Evolutionary conservation across 1,139 yeast species (phyloP).

Genomic region (Pichia sp.): DNA sequence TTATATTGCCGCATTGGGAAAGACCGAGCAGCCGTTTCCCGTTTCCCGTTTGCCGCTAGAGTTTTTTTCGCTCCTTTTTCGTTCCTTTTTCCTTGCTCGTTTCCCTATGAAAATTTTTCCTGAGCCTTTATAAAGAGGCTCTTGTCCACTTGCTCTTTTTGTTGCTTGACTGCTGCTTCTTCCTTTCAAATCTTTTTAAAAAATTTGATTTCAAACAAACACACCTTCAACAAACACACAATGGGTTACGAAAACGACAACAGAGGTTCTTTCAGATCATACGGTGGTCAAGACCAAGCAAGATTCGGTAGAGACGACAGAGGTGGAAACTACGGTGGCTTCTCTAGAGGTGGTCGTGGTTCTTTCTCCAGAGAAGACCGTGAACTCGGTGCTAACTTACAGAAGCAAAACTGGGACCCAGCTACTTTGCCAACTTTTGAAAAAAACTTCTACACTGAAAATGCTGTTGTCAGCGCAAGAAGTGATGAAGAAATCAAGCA

Average conservation of each 20-base stretch:
- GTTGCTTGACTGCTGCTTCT: neutral
- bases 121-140: too few relatives aligned
- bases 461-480: constrained; percentile 69
- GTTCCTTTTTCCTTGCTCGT: too few relatives aligned
- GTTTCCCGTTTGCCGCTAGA: too few relatives aligned
- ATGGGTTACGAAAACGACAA: constrained; percentile 32
- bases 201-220: neutral
- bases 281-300: constrained; percentile 36
- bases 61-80: too few relatives aligned
- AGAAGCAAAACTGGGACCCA: constrained; percentile 75
- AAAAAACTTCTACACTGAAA: constrained; percentile 89
- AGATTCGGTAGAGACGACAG: constrained; percentile 31
- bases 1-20: too few relatives aligned
- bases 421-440: constrained; percentile 80
- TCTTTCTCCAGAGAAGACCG: constrained; percentile 36
- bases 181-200: neutral
- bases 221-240: neutral
- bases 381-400: constrained; percentile 50
- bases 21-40: too few relatives aligned
- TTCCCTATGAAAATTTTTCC: too few relatives aligned
- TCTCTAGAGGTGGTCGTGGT: constrained; percentile 17
- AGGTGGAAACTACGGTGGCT: constrained; percentile 18
- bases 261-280: constrained; percentile 25
- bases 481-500: constrained; percentile 60
- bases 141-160: constrained; percentile 1